Evolutionary conservation across 192 early-diverging fungal species (phyloP), one percentile per base, ranked within the genome.

Genomic region (Podila clonocystis): DNA sequence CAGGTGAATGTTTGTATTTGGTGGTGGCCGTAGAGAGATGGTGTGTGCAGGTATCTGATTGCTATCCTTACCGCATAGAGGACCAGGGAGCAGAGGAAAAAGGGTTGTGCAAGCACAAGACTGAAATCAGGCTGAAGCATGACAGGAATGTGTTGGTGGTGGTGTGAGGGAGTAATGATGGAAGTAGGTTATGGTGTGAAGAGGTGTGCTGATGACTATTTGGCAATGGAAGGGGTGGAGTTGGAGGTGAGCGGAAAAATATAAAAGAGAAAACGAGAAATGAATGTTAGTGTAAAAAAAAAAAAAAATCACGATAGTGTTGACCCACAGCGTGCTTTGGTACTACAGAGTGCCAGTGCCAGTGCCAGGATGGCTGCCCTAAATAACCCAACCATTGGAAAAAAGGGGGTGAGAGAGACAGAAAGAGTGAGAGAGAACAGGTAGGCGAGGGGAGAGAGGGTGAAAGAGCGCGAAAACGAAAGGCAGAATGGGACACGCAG

Each of bases 11-110:
- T 24, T 26, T 9, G 24, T 5, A 0, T 9, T 26, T n/a, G 24
- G 6, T 24, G 50, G 15, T 22, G 52, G 52, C 26, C 26, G 52
- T 24, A 9, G 52, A 22, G 24, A 2, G 17, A 19, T 55, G 22
- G 20, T 55, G 52, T 55, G 8, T 24, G 5, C 19, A 4, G 19
- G 52, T 55, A 4, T 55, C 24, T 52, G 52, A 9, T 24, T 26
- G 20, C 22, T 11, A 22, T 52, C 19, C 59, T 78, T 78, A 78
- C 75, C 48, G 20, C 68, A 62, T 67, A 78, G 63, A 78, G 69
- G 49, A 78, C 26, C 63, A 78, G 49, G 30, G 75, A 78, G 59
- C 75, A 78, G 33, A 71, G 33, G 58, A 71, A 78, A 59, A 78
- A 78, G 52, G 75, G 75, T 34, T 78, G 75, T 13, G 68, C 75